Evolutionary conservation across 208 protist species (phyloP).

Genomic region (Herpetomonas muscarum): DNA sequence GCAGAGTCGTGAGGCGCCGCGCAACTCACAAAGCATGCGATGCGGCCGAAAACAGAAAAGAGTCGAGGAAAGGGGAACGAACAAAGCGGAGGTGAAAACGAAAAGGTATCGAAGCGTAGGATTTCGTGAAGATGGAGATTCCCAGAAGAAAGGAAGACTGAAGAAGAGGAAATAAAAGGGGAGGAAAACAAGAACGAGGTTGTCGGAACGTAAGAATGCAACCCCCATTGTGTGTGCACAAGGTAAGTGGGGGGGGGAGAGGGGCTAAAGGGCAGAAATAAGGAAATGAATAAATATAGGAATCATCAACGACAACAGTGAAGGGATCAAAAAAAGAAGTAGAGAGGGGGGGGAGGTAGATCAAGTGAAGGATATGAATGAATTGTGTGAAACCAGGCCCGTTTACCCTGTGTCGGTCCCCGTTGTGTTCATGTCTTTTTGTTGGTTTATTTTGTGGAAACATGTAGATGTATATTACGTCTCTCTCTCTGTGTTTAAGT

Average conservation of each 20-base stretch:
- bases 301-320: conserved; percentile 1
- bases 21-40: neutral
- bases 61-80: conserved; percentile 7
- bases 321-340: conserved; percentile 9
- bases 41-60: conserved; percentile 1
- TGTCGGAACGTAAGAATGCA: too few relatives aligned
- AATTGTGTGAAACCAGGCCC: too few relatives aligned
- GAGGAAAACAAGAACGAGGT: conserved; percentile 12
- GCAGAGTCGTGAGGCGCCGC: too few relatives aligned
- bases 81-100: neutral
- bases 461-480: too few relatives aligned
- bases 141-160: conserved; percentile 2
- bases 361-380: conserved; percentile 1
- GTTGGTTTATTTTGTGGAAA: too few relatives aligned
- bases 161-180: conserved; percentile 1
- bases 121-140: neutral
- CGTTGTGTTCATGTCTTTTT: too few relatives aligned
- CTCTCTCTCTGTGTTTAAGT: too few relatives aligned
- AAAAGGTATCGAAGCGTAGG: neutral
- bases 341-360: conserved; percentile 6
- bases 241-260: too few relatives aligned
- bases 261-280: neutral
- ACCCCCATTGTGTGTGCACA: too few relatives aligned
- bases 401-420: too few relatives aligned
- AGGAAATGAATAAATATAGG: neutral